phyloP scores from a whole-genome alignment of 495 filamentous ascomycete genomes.

The Neurospora sp. region DNA sequence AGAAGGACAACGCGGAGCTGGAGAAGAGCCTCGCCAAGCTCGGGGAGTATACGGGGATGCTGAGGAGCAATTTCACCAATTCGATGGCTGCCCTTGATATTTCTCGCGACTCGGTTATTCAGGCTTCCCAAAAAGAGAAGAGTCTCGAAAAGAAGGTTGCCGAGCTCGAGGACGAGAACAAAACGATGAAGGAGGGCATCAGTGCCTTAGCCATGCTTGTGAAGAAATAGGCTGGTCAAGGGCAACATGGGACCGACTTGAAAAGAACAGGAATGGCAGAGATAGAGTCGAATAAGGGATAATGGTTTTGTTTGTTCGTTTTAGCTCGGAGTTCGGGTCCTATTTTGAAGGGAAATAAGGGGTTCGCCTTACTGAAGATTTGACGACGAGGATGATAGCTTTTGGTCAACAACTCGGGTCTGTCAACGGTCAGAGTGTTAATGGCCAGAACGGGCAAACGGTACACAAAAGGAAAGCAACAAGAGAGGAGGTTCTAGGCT shows the following conservation, averaged over 20 bases:
- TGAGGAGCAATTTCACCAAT: too few species aligned
- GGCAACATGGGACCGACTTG: neutral
- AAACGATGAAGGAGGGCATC: neutral
- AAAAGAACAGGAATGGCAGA: neutral
- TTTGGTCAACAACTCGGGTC: neutral
- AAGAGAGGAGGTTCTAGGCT: neutral
- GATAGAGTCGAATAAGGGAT: neutral
- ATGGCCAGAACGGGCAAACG: neutral
- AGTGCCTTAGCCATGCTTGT: fast-evolving
- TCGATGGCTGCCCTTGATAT: too few species aligned
- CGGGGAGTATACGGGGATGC: neutral
- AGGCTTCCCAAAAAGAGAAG: neutral
- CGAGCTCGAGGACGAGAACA: neutral
- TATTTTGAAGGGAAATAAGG: neutral
- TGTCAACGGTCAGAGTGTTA: neutral
- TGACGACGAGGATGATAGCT: neutral
- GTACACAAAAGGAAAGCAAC: neutral
- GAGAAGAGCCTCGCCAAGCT: neutral
- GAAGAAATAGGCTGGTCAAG: neutral
- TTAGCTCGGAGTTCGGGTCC: neutral
- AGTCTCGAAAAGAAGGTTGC: neutral
- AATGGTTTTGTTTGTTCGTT: neutral
- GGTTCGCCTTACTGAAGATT: neutral
- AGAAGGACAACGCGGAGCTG: neutral
- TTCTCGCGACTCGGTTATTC: neutral